Base-by-base conservation (phyloP, 1,139 yeast genomes). In the Protomyces gravidus region DNA sequence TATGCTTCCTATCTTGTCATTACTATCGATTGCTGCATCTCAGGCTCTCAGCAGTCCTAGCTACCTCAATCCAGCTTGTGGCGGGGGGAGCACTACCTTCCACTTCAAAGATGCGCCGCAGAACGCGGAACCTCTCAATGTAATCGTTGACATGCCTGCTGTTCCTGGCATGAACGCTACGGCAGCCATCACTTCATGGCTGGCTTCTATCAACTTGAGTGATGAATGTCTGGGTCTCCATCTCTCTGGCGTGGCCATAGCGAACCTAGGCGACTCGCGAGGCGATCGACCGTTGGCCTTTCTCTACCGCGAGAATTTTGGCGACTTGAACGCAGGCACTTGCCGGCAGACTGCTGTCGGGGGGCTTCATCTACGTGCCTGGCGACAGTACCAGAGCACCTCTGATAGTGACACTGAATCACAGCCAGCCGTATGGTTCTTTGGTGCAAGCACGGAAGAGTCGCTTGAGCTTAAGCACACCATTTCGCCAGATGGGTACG, bases 291-390 rank as follows among this genome's bases (percentile, higher is more conserved):
- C 19, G 11, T 47, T 53, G 39, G 58, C 45, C 28, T 53, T 53
- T 28, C 46, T 53, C 46, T 53, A 53, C 40, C 58, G 58, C 50
- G 58, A 53, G 21, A 53, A 53, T 39, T 53, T 53, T 33, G 58
- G 58, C 40, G 51, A 46, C 26, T 17, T 19, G 11, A 26, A 32
- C 13, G 1, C 26, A n/a, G 58, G 58, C 3, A 53, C 51, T 9
- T 46, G 50, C 51, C 21, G 17, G 28, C 51, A 53, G 28, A 53
- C 58, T 5, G 27, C 27, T 13, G 27, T 25, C 26, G 58, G 58
- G 15, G 58, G 58, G 2, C 48, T 15, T 26, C 58, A 53, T 25
- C 48, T 46, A 7, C 58, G 58, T 7, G 58, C 46, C 17, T 53
- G 58, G 58, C 19, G 50, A 30, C 58, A 53, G 21, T 13, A 33